phyloP scores from a whole-genome alignment of 1,284 basidiomycete genomes.

The Boletellus deceptivus region DNA sequence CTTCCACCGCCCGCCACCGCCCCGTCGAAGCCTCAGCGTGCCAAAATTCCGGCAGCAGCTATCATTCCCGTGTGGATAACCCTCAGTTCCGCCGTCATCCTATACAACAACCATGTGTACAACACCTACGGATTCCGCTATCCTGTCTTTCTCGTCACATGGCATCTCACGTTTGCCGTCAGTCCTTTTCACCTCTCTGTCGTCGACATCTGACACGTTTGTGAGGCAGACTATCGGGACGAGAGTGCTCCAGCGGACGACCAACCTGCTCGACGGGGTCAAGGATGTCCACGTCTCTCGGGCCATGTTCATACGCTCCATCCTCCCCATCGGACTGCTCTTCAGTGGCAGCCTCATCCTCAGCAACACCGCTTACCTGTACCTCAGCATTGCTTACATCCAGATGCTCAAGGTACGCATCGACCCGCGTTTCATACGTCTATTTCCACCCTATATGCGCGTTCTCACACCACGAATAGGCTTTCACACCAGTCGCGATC shows the following conservation, averaged over 20 bases:
- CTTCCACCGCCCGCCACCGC: constrained; percentile 29
- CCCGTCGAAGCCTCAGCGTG: constrained; percentile 20
- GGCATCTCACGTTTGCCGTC: constrained; percentile 82
- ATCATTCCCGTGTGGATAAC: constrained; percentile 91
- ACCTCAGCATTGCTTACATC: constrained; percentile 90
- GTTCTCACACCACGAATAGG: constrained; percentile 45
- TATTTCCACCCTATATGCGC: not conserved
- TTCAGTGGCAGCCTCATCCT: constrained; percentile 92
- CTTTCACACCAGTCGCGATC: constrained; percentile 96
- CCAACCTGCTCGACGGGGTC: constrained; percentile 83
- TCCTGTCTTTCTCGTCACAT: constrained; percentile 88
- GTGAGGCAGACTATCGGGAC: constrained; percentile 76
- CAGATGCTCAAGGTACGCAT: constrained; percentile 91
- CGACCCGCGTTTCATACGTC: not conserved
- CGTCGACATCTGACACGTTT: not conserved
- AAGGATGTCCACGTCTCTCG: constrained; percentile 86
- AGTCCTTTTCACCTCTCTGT: constrained; percentile 28
- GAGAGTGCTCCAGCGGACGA: constrained; percentile 85
- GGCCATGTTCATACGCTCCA: constrained; percentile 82
- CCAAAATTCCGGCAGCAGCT: constrained; percentile 51
- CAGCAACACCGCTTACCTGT: constrained; percentile 93
- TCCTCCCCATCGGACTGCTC: constrained; percentile 90
- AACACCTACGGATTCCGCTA: constrained; percentile 79
- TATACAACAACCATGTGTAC: constrained; percentile 96
- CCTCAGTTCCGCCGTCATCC: constrained; percentile 88